These are phyloP conservation scores for Solanum hybrid DNA, from an alignment of 305 asterid genomes.

Conservation along the genomic window DNA sequence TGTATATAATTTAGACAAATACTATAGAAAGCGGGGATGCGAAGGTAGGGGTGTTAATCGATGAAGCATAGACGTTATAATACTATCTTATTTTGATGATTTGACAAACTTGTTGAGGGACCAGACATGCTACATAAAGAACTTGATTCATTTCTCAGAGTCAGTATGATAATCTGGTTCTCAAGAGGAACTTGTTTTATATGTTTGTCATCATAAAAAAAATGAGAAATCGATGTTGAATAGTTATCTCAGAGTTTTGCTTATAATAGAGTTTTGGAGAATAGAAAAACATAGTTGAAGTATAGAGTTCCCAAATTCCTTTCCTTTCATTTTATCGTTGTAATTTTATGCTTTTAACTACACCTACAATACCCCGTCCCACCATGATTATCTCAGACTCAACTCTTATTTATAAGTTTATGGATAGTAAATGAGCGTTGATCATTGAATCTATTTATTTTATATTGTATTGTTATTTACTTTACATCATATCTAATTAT, in stretches of 20 bases:
- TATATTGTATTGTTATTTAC: too few species aligned
- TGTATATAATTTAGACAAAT: too few species aligned
- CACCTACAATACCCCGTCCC: background rate
- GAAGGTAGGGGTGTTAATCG: background rate
- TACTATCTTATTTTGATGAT: too few species aligned
- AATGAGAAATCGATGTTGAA: background rate
- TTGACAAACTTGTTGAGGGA: background rate
- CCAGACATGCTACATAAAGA: too few species aligned
- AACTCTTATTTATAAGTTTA: background rate
- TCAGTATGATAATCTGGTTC: too few species aligned
- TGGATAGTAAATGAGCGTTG: background rate
- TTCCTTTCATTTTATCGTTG: background rate
- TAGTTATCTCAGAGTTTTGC: too few species aligned
- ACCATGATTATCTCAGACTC: background rate
- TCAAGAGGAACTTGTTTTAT: background rate
- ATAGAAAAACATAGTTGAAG: too few species aligned
- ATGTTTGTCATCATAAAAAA: too few species aligned
- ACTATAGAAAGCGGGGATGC: fast-evolving
- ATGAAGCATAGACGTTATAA: background rate
- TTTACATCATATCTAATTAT: background rate
- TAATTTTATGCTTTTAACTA: background rate
- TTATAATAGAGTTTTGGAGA: too few species aligned
- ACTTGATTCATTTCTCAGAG: too few species aligned
- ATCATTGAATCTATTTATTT: background rate
- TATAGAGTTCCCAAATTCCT: background rate